Evolutionary conservation across 2,329 filamentous ascomycete species (phyloP), one percentile per base, ranked within the genome.

Genomic region (Pezicula neosporulosa): DNA sequence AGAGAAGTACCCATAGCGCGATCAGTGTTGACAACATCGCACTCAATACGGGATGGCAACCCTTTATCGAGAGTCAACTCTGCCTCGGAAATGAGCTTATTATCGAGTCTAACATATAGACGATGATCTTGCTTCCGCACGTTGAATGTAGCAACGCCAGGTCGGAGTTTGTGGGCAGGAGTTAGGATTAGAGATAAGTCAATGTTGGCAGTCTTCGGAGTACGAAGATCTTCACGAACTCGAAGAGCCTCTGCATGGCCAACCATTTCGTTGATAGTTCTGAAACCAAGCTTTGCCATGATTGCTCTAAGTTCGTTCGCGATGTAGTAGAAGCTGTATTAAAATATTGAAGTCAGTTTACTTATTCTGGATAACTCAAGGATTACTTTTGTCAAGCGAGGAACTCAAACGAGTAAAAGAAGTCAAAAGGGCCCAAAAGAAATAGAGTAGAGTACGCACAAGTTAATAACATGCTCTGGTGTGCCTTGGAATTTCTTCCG

Each of bases 221-320:
- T 94, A 56, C 90, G 84, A 38, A 97, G 80, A 63, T 97, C 93
- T 58, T 97, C 92, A 33, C 90, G 85, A 60, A 96, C 87, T 72
- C 84, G 89, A 47, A 97, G 78, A 37, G 87, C 81, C 70, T 97
- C 93, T 21, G 90, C 93, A 60, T 87, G 90, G 18, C 93, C 93
- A 64, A 97, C 90, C 93, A 97, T 97, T 71, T 97, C 93, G 68
- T 97, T 97, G 68, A 97, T 87, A 54, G 89, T 96, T 59, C 93
- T 86, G 82, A 96, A 90, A 60, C 93, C 93, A 63, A 97, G 84
- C 73, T 89, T 90, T 47, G 93, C 92, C 93, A 97, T 97, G 72
- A 97, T 96, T 35, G 92, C 90, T 67, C 93, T 87, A 52, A 97
- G 83, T 75, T 97, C 93, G 66, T 97, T 97, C 61, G 93, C 89